Percentiles rank a stretch among this genome's conserved stretches.
Evolutionary conservation across 192 early-diverging fungal species (phyloP).

Genomic region (Podila verticillata): DNA sequence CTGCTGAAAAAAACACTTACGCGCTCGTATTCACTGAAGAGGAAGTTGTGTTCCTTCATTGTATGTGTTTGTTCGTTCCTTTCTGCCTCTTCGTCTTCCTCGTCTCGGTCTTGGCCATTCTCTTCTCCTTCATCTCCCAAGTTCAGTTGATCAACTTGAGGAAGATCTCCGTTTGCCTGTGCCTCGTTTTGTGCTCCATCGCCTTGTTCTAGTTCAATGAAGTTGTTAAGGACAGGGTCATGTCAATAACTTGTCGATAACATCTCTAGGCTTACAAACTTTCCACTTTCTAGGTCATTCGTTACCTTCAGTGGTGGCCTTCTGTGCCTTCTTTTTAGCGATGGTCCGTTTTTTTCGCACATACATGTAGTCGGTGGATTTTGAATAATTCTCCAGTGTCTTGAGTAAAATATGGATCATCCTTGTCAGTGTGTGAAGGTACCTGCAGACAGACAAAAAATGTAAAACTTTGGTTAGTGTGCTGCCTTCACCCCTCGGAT

Average conservation of each 20-base stretch:
- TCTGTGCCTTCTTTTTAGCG: constrained; percentile 32
- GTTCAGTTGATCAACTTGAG: background rate
- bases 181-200: background rate
- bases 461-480: too few species aligned
- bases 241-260: too few species aligned
- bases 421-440: constrained; percentile 63
- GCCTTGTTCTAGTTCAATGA: background rate
- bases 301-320: background rate
- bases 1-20: constrained; percentile 52
- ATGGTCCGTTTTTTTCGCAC: constrained; percentile 50
- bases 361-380: constrained; percentile 60
- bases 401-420: constrained; percentile 69
- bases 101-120: constrained; percentile 2
- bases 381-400: constrained; percentile 68
- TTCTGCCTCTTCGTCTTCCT: constrained; percentile 16
- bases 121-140: background rate
- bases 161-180: background rate
- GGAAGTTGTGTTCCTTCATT: constrained; percentile 42
- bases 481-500: too few species aligned
- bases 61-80: constrained; percentile 35
- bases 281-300: too few species aligned
- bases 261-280: too few species aligned
- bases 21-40: constrained; percentile 57
- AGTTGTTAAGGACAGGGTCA: background rate
- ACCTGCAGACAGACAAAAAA: constrained; percentile 50